Conservation (phyloP, 495 filamentous ascomycete species). For the Neurospora intermedia region DNA sequence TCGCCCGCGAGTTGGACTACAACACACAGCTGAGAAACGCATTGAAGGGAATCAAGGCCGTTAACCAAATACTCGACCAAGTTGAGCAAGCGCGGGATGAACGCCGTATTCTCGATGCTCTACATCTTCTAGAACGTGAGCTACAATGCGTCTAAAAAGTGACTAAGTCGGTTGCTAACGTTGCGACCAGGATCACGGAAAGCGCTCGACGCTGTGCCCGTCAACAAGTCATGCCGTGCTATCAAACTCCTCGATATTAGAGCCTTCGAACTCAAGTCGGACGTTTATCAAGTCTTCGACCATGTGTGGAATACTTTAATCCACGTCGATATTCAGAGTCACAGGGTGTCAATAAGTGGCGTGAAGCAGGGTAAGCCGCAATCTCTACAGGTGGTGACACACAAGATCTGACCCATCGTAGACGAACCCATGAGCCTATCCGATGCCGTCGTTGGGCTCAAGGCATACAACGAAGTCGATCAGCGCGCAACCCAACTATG, state of each 20-base stretch:
- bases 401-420: conserved; percentile 20
- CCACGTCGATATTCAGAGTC: conserved; percentile 38
- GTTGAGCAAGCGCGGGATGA: conserved; percentile 40
- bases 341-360: conserved; percentile 37
- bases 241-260: conserved; percentile 37
- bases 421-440: conserved; percentile 36
- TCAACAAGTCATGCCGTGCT: conserved; percentile 37
- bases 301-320: conserved; percentile 47
- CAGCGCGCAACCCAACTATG: conserved; percentile 40
- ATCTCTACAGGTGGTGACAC: background rate
- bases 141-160: background rate
- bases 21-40: conserved; percentile 55
- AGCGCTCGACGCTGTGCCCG: conserved; percentile 30
- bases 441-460: conserved; percentile 38
- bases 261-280: conserved; percentile 41
- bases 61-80: conserved; percentile 40
- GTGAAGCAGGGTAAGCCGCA: conserved; percentile 28
- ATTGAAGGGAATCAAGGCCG: conserved; percentile 47
- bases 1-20: conserved; percentile 67
- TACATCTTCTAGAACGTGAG: conserved; percentile 41
- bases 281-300: conserved; percentile 49
- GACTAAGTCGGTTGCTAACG: background rate
- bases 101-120: conserved; percentile 37
- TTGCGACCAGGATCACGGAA: conserved; percentile 32
- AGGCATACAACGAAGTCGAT: conserved; percentile 42